Evolutionary conservation across 306 rosid species (phyloP).

Genomic region (Trifolium fragiferum): DNA sequence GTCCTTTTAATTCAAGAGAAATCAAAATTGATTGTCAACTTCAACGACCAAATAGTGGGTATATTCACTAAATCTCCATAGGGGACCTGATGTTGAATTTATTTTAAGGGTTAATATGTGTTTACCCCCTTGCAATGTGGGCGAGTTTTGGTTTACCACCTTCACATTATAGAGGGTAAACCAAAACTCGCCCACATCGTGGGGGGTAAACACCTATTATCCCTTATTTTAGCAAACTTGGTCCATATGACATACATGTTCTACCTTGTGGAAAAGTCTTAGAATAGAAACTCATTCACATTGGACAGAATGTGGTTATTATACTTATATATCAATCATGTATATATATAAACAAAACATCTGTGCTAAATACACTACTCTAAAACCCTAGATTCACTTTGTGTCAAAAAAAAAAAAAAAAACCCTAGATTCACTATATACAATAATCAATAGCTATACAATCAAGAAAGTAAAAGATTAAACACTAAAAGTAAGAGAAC

Average conservation of each 20-base stretch:
- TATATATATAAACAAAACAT: not conserved
- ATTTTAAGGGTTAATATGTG: no score
- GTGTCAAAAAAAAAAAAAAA: no score
- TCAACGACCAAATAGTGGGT: not conserved
- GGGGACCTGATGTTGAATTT: not conserved
- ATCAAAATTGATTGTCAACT: not conserved
- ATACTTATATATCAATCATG: not conserved
- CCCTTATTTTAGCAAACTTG: not conserved
- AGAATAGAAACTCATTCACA: not conserved
- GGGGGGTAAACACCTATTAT: no score
- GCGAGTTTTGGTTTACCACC: no score
- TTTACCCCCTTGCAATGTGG: no score
- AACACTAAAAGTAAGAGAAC: constrained; percentile 1
- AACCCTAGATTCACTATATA: constrained; percentile 6
- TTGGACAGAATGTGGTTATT: not conserved
- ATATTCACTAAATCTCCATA: not conserved
- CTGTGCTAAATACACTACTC: not conserved
- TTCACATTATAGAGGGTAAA: no score
- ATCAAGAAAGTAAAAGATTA: not conserved
- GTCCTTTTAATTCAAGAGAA: not conserved
- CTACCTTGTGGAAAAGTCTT: not conserved
- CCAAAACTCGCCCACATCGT: no score
- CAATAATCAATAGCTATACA: constrained; percentile 28
- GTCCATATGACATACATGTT: not conserved
- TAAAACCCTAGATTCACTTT: constrained; percentile 8